Evolutionary conservation across 176 grass and related monocot species (phyloP).

Genomic region (Hordeum marinum): DNA sequence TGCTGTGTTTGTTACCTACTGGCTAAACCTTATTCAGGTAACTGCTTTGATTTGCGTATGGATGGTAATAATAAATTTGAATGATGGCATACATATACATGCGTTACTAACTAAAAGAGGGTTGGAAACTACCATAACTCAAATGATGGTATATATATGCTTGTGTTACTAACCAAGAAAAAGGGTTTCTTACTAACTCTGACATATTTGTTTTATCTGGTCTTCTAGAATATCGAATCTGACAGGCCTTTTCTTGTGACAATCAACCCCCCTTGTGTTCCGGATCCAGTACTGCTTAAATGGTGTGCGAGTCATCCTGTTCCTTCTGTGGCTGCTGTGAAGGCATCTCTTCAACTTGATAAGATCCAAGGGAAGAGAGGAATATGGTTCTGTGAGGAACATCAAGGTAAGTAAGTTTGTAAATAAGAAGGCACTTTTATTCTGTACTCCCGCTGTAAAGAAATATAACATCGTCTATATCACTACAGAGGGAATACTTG

Average conservation of each 20-base stretch:
- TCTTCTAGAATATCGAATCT: conserved; percentile 59
- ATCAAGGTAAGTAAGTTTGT: conserved; percentile 35
- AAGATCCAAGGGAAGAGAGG: conserved; percentile 59
- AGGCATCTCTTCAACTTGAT: conserved; percentile 52
- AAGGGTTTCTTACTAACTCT: too few species aligned
- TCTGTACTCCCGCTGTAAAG: too few species aligned
- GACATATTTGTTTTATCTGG: background rate
- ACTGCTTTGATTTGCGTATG: too few species aligned
- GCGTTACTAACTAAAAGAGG: too few species aligned
- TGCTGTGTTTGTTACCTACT: conserved; percentile 69
- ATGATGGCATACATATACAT: too few species aligned
- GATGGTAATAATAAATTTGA: too few species aligned
- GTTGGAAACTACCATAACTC: too few species aligned
- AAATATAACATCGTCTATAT: too few species aligned
- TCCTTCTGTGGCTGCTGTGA: conserved; percentile 61
- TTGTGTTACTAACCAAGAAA: too few species aligned
- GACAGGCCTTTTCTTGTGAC: conserved; percentile 54
- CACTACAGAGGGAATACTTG: too few species aligned
- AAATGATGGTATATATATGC: too few species aligned
- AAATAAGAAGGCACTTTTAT: too few species aligned
- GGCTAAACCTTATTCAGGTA: conserved; percentile 85
- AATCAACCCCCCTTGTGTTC: conserved; percentile 55
- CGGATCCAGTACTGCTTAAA: conserved; percentile 49
- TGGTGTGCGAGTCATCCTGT: conserved; percentile 74
- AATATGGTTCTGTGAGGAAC: background rate